Evolutionary conservation across 306 rosid species (phyloP), one percentile per base, ranked within the genome.

Genomic region (Ormosia emarginata): DNA sequence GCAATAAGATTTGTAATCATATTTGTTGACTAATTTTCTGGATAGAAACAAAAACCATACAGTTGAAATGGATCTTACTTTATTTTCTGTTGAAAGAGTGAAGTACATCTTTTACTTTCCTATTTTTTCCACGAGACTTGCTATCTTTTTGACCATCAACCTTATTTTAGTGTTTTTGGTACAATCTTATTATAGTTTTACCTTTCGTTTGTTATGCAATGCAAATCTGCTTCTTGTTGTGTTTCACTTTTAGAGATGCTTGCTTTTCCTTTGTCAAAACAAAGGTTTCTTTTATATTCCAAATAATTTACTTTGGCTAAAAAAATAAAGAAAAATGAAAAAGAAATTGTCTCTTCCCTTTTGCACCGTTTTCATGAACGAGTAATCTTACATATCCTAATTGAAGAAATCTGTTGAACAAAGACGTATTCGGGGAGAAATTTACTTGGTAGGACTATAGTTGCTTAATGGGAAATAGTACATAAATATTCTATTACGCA

Each of bases 111-210:
- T 86, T 83, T 77, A 71, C 90, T 90, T 90, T 89, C 78, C 65
- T 33, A 57, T 77, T 82, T 89, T 89, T 87, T 88, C 89, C 81
- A 75, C 84, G 6, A 77, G 61, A 58, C 39, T 71, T 53, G 80
- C 29, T 50, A 53, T 53, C 91, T 88, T 92, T 91, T 92, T 92
- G 90, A 92, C 91, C 92, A 88, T 72, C 89, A 63, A 76, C 83
- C 83, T 24, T 24, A 24, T 24, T 24, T 24, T 24, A 24, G 24
- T 24, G 0, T 24, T 24, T 24, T 24, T 24, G 24, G 24, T 24
- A 24, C 88, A 66, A 79, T 84, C 84, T 57, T 79, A 17, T 82
- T 75, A 33, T 85, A n/a, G 83, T 68, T 55, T 67, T 76, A 15
- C 85, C 77, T 80, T 80, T 79, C 53, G 63, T 33, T 84, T 46